A percentile compares a stretch with the other conserved stretches of the same genome.
These are phyloP conservation scores for Helianthus tuberosus DNA, from an alignment of 129 eudicot genomes.

Conservation along the genomic window DNA sequence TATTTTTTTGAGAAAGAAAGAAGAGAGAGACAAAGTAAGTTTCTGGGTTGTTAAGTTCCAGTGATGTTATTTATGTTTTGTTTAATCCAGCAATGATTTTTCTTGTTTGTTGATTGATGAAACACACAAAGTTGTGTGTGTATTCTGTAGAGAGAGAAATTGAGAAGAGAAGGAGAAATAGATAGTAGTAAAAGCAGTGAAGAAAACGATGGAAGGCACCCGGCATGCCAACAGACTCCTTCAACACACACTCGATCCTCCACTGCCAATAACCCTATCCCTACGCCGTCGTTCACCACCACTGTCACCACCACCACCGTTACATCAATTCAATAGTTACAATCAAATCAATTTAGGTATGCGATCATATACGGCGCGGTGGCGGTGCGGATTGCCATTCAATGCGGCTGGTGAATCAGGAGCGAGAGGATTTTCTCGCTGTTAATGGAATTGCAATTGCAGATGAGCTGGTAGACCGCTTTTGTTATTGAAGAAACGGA, in stretches of 20 bases:
- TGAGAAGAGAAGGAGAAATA: no score
- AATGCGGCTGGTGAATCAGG: constrained; percentile 58
- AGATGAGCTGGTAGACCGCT: constrained; percentile 87
- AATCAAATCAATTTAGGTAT: constrained; percentile 25
- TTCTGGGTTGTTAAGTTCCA: no score
- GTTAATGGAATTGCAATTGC: constrained; percentile 67
- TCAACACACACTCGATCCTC: constrained; percentile 33
- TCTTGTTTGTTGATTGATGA: no score
- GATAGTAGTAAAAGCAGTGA: no score
- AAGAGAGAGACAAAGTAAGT: no score
- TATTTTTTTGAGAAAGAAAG: no score
- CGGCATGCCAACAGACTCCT: constrained; percentile 34
- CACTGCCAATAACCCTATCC: neutral
- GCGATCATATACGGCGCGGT: constrained; percentile 58
- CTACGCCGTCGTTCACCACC: constrained; percentile 11
- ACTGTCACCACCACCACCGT: constrained; percentile 4
- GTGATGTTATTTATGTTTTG: no score
- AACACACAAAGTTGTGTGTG: no score
- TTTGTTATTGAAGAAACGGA: constrained; percentile 53
- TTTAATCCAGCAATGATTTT: no score
- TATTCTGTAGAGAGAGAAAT: no score
- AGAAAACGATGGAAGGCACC: constrained; percentile 25
- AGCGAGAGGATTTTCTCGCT: constrained; percentile 40
- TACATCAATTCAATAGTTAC: constrained; percentile 2
- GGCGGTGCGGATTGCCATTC: constrained; percentile 51